Evolutionary conservation across 768 basidiomycete species (phyloP).

Genomic region (Calocera viscosa): DNA sequence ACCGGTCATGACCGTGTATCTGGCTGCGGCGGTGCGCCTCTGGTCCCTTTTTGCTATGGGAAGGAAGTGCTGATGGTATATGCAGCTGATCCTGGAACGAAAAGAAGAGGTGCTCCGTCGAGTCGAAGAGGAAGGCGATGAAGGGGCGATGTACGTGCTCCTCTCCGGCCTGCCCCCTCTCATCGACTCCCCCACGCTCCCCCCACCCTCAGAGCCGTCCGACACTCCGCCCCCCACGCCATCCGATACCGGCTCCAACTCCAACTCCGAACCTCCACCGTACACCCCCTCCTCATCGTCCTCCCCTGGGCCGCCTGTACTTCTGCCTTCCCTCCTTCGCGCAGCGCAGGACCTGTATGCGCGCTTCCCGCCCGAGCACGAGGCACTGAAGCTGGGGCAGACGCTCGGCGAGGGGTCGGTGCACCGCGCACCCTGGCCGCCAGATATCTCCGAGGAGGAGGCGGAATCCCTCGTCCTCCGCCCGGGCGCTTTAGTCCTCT

Average conservation of each 20-base stretch:
- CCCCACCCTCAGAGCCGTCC: not conserved
- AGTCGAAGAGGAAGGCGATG: slow-evolving; percentile 57
- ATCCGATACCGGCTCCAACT: not conserved
- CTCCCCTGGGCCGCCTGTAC: slow-evolving; percentile 23
- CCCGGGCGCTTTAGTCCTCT: slow-evolving; percentile 47
- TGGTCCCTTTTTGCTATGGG: not conserved
- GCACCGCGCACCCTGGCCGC: not conserved
- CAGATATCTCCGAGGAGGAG: slow-evolving; percentile 30
- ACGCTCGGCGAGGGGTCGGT: slow-evolving; percentile 44
- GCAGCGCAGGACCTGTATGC: slow-evolving; percentile 47
- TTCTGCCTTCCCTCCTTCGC: slow-evolving; percentile 40
- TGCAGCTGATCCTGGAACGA: slow-evolving; percentile 58
- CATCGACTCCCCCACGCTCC: slow-evolving; percentile 26
- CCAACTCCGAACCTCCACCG: too few species aligned
- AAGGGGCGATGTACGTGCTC: slow-evolving; percentile 66
- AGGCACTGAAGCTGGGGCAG: slow-evolving; percentile 38
- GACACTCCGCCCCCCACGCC: not conserved
- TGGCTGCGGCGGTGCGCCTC: slow-evolving; percentile 60
- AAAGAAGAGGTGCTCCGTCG: slow-evolving; percentile 48
- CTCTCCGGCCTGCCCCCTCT: slow-evolving; percentile 26
- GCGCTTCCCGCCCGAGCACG: slow-evolving; percentile 49
- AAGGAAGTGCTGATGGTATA: not conserved
- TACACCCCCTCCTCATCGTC: slow-evolving; percentile 8
- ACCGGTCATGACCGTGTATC: slow-evolving; percentile 69
- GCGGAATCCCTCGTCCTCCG: slow-evolving; percentile 49